These are phyloP conservation scores for Globisporangium sylvaticum DNA, from an alignment of 352 stramenopile genomes.

Conservation along the genomic window DNA sequence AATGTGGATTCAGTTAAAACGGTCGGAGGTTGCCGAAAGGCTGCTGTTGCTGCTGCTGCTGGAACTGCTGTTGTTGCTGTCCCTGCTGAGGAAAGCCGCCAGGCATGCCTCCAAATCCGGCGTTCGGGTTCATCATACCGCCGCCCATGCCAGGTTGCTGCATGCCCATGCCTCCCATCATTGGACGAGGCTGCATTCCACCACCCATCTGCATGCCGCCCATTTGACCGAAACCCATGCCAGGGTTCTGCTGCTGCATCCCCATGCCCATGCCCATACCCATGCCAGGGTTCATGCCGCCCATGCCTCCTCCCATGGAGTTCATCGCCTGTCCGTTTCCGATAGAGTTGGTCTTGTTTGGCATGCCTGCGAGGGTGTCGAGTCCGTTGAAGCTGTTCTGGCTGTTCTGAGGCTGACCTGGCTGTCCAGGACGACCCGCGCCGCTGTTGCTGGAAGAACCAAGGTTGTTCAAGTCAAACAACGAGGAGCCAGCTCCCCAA, in stretches of 20 bases:
- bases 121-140: conserved; percentile 57
- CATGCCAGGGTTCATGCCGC: conserved; percentile 40
- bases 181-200: conserved; percentile 24
- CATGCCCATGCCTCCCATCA: conserved; percentile 40
- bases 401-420: conserved; percentile 35
- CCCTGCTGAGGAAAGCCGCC: conserved; percentile 44
- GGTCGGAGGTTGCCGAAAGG: conserved; percentile 50
- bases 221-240: conserved; percentile 32
- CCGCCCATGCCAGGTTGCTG: conserved; percentile 40
- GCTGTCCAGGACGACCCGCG: conserved; percentile 27
- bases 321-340: conserved; percentile 46
- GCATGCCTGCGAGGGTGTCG: conserved; percentile 77
- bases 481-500: conserved; percentile 72
- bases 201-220: conserved; percentile 24
- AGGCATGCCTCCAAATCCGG: conserved; percentile 33
- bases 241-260: conserved; percentile 20
- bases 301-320: conserved; percentile 39
- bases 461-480: conserved; percentile 82
- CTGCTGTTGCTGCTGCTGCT: conserved; percentile 61
- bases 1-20: conserved; percentile 26
- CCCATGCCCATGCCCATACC: conserved; percentile 23
- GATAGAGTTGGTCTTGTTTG: conserved; percentile 53
- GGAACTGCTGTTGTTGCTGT: conserved; percentile 37
- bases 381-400: conserved; percentile 81
- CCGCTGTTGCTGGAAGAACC: conserved; percentile 22